These are phyloP conservation scores for Cucurbita ficifolia DNA, from an alignment of 306 rosid species.

Conservation along the genomic window DNA sequence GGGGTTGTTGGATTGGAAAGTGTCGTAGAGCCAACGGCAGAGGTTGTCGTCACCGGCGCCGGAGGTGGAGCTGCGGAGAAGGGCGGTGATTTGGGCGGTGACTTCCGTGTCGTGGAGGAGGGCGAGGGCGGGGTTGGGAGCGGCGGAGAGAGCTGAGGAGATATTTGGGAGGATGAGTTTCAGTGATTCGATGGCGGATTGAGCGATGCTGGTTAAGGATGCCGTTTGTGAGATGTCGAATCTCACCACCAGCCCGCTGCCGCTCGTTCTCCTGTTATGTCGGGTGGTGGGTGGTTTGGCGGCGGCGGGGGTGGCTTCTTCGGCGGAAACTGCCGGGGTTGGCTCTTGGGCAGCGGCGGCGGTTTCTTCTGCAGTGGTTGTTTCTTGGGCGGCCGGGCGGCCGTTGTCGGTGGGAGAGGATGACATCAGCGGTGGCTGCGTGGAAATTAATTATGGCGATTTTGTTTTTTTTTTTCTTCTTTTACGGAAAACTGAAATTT, in stretches of 20 bases:
- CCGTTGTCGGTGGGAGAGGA: neutral
- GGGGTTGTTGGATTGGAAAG: constrained; percentile 45
- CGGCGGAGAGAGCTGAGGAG: constrained; percentile 10
- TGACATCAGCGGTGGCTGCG: neutral
- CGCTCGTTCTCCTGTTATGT: neutral
- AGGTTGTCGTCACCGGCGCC: constrained; percentile 61
- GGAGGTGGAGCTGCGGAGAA: constrained; percentile 50
- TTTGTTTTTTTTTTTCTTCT: neutral
- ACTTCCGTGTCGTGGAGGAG: constrained; percentile 31
- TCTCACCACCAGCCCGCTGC: neutral
- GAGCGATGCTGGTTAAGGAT: neutral
- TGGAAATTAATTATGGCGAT: neutral
- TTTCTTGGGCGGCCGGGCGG: neutral
- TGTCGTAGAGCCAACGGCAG: constrained; percentile 84
- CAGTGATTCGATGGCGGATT: constrained; percentile 33
- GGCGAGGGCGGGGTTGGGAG: constrained; percentile 17
- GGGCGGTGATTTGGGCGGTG: constrained; percentile 33
- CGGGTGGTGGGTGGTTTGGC: neutral
- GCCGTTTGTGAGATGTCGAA: neutral
- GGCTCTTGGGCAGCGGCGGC: neutral
- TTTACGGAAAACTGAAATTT: too few relatives aligned
- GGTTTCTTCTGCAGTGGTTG: neutral
- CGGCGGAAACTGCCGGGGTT: neutral
- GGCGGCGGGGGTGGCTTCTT: too few relatives aligned
- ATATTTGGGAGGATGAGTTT: constrained; percentile 33